Conservation (phyloP, 805 yeast genomes). For the Myxozyma sirexii region DNA sequence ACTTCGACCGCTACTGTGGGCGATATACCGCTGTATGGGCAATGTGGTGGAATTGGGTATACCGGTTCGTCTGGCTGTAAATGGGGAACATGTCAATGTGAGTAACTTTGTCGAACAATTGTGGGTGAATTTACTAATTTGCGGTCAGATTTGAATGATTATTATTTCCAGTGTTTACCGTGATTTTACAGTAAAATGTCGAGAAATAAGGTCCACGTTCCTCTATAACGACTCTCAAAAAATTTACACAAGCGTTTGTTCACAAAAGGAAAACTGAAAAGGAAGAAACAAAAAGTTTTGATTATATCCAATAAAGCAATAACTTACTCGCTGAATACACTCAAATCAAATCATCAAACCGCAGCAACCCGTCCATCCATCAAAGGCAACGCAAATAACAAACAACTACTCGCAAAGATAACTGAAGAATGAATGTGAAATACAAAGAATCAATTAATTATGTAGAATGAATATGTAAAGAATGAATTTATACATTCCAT, state of each 20-base stretch:
- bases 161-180: slow-evolving; percentile 9
- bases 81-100: neutral
- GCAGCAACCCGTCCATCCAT: too few species aligned
- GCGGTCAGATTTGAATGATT: slow-evolving; percentile 7
- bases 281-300: too few species aligned
- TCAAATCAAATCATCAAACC: too few species aligned
- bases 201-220: too few species aligned
- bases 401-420: neutral
- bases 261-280: too few species aligned
- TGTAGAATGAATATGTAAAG: neutral
- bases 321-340: too few species aligned
- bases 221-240: too few species aligned
- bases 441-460: neutral
- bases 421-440: neutral
- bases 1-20: neutral
- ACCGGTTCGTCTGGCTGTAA: slow-evolving; percentile 2
- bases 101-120: too few species aligned
- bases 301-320: too few species aligned
- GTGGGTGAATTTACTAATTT: neutral
- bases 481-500: neutral
- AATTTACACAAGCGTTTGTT: too few species aligned
- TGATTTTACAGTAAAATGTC: neutral
- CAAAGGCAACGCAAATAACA: too few species aligned
- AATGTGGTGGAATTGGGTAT: slow-evolving; percentile 13
- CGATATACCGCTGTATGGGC: slow-evolving; percentile 1